Conservation (phyloP, 1,284 basidiomycete genomes). For the Sanghuangporus baumii region DNA sequence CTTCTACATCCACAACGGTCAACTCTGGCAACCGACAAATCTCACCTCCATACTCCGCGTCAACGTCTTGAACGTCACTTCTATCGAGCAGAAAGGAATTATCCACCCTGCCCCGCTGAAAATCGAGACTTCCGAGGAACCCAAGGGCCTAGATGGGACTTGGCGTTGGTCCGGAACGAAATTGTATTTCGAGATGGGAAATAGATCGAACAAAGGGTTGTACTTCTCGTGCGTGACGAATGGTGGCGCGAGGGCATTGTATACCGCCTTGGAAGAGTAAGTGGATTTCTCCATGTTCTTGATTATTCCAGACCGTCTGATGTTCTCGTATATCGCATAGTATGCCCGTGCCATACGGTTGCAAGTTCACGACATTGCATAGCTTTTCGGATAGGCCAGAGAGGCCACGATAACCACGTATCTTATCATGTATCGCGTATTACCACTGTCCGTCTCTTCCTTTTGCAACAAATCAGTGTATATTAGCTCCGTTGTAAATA, state of each 20-base stretch:
- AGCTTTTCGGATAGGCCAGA: slow-evolving; percentile 11
- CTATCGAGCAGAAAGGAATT: slow-evolving; percentile 22
- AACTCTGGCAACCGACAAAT: slow-evolving; percentile 52
- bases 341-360: slow-evolving; percentile 12
- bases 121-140: slow-evolving; percentile 36
- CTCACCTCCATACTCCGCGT: slow-evolving; percentile 48
- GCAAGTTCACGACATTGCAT: slow-evolving; percentile 17
- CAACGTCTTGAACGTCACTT: slow-evolving; percentile 48
- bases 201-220: slow-evolving; percentile 39
- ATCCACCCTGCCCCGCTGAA: slow-evolving; percentile 38
- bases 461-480: neutral
- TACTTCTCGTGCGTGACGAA: slow-evolving; percentile 43
- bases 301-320: no score
- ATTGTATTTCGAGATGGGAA: slow-evolving; percentile 46
- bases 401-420: neutral
- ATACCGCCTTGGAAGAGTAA: slow-evolving; percentile 45
- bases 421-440: neutral
- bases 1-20: slow-evolving; percentile 49
- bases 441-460: neutral
- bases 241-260: slow-evolving; percentile 37
- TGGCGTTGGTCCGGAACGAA: slow-evolving; percentile 56
- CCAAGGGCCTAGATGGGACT: slow-evolving; percentile 36
- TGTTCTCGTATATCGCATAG: neutral
- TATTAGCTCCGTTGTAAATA: slow-evolving; percentile 3
- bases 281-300: slow-evolving; percentile 21